Base-by-base conservation (phyloP, 2,329 filamentous ascomycete genomes). In the Ramularia collo-cygni region DNA sequence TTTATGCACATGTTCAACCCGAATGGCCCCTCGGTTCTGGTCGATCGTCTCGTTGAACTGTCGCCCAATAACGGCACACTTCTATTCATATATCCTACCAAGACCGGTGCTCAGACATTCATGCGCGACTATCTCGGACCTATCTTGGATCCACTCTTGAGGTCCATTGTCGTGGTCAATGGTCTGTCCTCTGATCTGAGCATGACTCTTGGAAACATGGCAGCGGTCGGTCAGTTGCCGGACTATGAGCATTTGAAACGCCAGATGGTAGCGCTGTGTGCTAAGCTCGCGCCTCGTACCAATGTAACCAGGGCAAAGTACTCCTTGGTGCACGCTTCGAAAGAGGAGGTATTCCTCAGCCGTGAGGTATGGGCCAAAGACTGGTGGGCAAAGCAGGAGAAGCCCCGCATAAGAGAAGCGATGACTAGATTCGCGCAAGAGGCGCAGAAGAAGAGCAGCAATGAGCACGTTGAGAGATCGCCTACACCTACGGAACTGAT, bases 341-440 rank as follows among this genome's bases (percentile, higher is more conserved):
- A 67, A 43, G 67, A 75, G 28, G 65, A 68, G 38, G 68, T 75
- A 12, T 50, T 62, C 1, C 60, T 80, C 2, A 68, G 72, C 37
- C 66, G 75, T 18, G 62, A 67, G 14, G 65, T 71, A 2, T 82
- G 78, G 78, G 68, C 71, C 8, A 58, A 60, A 21, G 72, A 79
- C 40, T 81, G 77, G 77, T 81, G 75, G 67, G 71, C 76, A 32
- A 75, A 78, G 53, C 78, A 82, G 53, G 78, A 81, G 55, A 76
- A 76, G 51, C 65, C 70, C 8, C 68, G 77, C 10, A 71, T 81
- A 36, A 69, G 75, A 43, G 71, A 73, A 19, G 63, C 71, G 4
- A 60, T 70, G 35, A 64, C 59, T 12, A 64, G 61, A 26, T 68
- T 64, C 47, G 67, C 67, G 37, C 64, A 65, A 26, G 65, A 67